A percentile compares a stretch with the other conserved stretches of the same genome.
These are phyloP conservation scores for Phalaenopsis hybrid DNA, from an alignment of 116 monocot genomes.

Conservation along the genomic window DNA sequence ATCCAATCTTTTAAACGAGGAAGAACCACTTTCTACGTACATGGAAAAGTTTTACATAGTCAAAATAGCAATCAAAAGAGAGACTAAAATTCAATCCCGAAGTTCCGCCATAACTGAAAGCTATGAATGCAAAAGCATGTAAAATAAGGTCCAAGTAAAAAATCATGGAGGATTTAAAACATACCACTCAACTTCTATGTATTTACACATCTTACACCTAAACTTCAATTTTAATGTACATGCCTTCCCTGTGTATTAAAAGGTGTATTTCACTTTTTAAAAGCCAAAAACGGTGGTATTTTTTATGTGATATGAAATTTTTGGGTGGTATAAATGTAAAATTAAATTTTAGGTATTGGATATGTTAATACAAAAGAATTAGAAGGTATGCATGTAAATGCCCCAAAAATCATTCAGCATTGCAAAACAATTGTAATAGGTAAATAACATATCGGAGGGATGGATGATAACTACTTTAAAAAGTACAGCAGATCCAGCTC, in stretches of 20 bases:
- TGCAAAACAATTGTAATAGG: background rate
- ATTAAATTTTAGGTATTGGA: no score
- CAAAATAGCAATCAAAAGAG: background rate
- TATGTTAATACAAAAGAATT: no score
- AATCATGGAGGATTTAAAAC: background rate
- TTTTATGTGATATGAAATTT: no score
- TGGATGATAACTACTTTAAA: slow-evolving; percentile 48
- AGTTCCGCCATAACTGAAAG: background rate
- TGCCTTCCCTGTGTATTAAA: no score
- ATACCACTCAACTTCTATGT: no score
- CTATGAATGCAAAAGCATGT: background rate
- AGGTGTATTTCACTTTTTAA: no score
- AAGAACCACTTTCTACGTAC: slow-evolving; percentile 49
- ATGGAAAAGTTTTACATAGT: slow-evolving; percentile 7
- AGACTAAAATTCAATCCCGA: background rate
- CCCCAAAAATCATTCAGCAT: background rate
- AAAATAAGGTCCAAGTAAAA: slow-evolving; percentile 1
- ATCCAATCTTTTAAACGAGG: slow-evolving; percentile 86
- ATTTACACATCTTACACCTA: no score
- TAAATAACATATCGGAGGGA: background rate
- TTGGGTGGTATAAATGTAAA: no score
- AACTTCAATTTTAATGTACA: no score
- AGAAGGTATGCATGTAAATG: no score
- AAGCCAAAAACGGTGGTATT: no score
- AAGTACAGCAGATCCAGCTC: slow-evolving; percentile 70